Evolutionary conservation across 305 asterid genomes (phyloP).

Genomic region (Ajuga reptans): DNA sequence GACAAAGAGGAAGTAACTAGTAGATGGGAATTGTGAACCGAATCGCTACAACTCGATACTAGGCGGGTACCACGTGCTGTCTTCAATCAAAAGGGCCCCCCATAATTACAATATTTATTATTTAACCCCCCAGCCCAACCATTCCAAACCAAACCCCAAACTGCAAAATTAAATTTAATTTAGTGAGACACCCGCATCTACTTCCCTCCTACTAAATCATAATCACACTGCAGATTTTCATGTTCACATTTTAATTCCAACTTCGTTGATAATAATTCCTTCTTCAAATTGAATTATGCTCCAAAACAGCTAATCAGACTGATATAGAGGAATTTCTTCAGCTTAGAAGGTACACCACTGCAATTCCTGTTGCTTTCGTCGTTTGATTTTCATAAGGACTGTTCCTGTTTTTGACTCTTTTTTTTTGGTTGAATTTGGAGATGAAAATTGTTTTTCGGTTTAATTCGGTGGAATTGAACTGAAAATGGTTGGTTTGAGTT

Average conservation of each 20-base stretch:
- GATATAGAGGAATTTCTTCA: slow-evolving; percentile 2
- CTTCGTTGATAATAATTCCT: neutral
- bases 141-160: slow-evolving; percentile 55
- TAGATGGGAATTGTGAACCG: slow-evolving; percentile 29
- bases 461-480: slow-evolving; percentile 23
- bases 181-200: slow-evolving; percentile 22
- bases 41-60: slow-evolving; percentile 13
- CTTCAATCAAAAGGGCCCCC: slow-evolving; percentile 21
- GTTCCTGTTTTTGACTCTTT: neutral
- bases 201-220: slow-evolving; percentile 23
- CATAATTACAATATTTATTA: slow-evolving; percentile 18
- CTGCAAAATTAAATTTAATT: slow-evolving; percentile 19
- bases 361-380: neutral
- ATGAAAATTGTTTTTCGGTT: neutral
- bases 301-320: slow-evolving; percentile 16
- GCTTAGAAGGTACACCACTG: slow-evolving; percentile 24
- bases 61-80: slow-evolving; percentile 46
- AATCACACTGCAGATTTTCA: slow-evolving; percentile 29
- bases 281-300: slow-evolving; percentile 8
- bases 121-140: slow-evolving; percentile 35
- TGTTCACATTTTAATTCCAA: slow-evolving; percentile 13
- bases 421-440: neutral
- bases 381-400: neutral
- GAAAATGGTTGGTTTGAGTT: slow-evolving; percentile 7
- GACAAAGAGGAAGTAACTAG: slow-evolving; percentile 8